A percentile compares a stretch with the other conserved stretches of the same genome.
phyloP scores from a whole-genome alignment of 306 rosid genomes.

The Aeschynomene evenia region DNA sequence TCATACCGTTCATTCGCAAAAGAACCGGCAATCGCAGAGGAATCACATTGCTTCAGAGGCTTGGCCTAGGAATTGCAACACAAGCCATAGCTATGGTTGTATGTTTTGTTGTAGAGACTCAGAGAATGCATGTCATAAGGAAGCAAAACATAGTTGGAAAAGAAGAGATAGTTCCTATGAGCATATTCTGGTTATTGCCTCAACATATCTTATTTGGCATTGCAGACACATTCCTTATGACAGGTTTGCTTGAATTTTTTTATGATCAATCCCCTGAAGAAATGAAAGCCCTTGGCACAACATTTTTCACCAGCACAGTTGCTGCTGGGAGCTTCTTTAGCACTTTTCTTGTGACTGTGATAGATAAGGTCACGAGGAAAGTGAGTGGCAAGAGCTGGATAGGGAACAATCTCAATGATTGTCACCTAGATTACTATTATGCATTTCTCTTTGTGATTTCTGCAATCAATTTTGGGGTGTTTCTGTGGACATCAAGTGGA shows the following conservation, averaged over 20 bases:
- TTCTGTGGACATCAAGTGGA: slow-evolving; percentile 24
- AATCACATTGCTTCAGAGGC: slow-evolving; percentile 58
- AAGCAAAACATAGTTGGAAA: slow-evolving; percentile 42
- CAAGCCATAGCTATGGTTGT: slow-evolving; percentile 40
- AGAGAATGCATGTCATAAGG: slow-evolving; percentile 46
- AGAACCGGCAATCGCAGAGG: slow-evolving; percentile 61
- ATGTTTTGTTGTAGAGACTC: slow-evolving; percentile 53
- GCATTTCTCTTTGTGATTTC: slow-evolving; percentile 61
- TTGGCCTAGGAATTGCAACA: slow-evolving; percentile 56
- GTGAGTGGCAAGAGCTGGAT: slow-evolving; percentile 60
- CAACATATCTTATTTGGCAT: slow-evolving; percentile 62
- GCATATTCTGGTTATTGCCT: slow-evolving; percentile 73
- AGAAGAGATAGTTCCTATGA: slow-evolving; percentile 63
- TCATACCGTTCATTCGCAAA: slow-evolving; percentile 45
- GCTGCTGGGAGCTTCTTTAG: slow-evolving; percentile 70
- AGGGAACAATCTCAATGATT: slow-evolving; percentile 59
- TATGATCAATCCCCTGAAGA: slow-evolving; percentile 83
- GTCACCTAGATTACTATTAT: slow-evolving; percentile 70
- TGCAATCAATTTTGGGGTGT: slow-evolving; percentile 36
- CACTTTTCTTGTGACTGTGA: slow-evolving; percentile 55
- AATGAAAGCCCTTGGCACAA: slow-evolving; percentile 76
- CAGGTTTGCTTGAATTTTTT: slow-evolving; percentile 73
- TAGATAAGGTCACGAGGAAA: slow-evolving; percentile 48
- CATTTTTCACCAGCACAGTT: slow-evolving; percentile 66
- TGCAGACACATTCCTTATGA: slow-evolving; percentile 58